Percentiles rank a stretch among this genome's conserved stretches.
These are phyloP conservation scores for Trichoderma endophyticum DNA, from an alignment of 2,329 filamentous ascomycete species.

Conservation along the genomic window DNA sequence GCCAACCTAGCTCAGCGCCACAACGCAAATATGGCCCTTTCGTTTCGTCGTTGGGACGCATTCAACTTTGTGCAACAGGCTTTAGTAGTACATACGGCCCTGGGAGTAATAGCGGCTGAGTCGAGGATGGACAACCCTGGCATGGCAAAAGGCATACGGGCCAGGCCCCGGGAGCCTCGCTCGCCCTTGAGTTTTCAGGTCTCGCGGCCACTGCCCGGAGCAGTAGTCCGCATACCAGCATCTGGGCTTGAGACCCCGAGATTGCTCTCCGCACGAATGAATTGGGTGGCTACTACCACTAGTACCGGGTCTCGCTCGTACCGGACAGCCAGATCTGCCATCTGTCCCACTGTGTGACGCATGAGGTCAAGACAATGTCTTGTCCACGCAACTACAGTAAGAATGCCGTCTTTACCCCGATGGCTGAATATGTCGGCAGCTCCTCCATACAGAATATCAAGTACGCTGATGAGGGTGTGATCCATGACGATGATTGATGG, in stretches of 20 bases:
- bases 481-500: not conserved
- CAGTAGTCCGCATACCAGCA: not conserved
- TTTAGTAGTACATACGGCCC: not conserved
- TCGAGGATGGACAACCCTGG: not conserved
- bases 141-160: not conserved
- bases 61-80: not conserved
- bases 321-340: not conserved
- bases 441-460: not conserved
- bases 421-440: not conserved
- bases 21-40: not conserved
- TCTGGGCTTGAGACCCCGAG: not conserved
- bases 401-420: not conserved
- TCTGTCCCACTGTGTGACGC: not conserved
- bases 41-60: not conserved
- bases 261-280: not conserved
- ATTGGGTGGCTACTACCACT: not conserved
- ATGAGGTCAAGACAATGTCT: slow-evolving; percentile 4
- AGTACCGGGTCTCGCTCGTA: slow-evolving; percentile 6
- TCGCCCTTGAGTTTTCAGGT: not conserved
- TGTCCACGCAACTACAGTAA: not conserved
- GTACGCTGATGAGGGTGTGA: not conserved
- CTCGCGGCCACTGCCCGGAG: not conserved
- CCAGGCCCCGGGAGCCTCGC: not conserved
- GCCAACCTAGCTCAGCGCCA: not conserved
- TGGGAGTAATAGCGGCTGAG: not conserved